phyloP scores from a whole-genome alignment of 192 early-diverging fungal species.

The Chytriomyces sp. region DNA sequence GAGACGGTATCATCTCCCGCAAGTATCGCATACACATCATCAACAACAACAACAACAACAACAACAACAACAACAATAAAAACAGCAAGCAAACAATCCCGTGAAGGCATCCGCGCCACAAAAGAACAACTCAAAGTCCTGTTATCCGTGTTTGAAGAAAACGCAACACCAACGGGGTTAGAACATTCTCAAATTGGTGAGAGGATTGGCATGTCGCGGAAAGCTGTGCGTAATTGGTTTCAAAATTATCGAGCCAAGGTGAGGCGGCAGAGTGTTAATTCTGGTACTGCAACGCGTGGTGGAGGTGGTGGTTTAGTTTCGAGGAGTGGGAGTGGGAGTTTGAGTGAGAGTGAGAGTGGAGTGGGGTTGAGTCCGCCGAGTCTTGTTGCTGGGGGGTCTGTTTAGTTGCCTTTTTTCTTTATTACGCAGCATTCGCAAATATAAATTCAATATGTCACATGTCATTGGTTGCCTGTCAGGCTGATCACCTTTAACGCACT shows the following conservation, averaged over 20 bases:
- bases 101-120: slow-evolving; percentile 60
- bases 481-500: too few relatives aligned
- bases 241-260: slow-evolving; percentile 82
- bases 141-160: slow-evolving; percentile 67
- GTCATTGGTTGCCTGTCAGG: too few relatives aligned
- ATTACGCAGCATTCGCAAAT: neutral
- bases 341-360: too few relatives aligned
- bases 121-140: slow-evolving; percentile 73
- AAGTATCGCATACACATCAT: too few relatives aligned
- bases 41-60: neutral
- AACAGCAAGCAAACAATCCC: neutral
- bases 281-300: neutral
- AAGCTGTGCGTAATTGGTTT: slow-evolving; percentile 85
- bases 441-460: too few relatives aligned
- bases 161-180: slow-evolving; percentile 72
- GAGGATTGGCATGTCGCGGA: slow-evolving; percentile 70
- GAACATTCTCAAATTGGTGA: slow-evolving; percentile 65
- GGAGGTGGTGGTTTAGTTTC: neutral
- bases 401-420: neutral
- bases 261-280: neutral
- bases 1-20: neutral
- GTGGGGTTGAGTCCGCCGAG: too few relatives aligned
- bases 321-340: too few relatives aligned
- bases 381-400: neutral
- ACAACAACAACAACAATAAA: neutral